Base-by-base conservation (phyloP, 1,139 yeast genomes). In the Spathaspora sp. region DNA sequence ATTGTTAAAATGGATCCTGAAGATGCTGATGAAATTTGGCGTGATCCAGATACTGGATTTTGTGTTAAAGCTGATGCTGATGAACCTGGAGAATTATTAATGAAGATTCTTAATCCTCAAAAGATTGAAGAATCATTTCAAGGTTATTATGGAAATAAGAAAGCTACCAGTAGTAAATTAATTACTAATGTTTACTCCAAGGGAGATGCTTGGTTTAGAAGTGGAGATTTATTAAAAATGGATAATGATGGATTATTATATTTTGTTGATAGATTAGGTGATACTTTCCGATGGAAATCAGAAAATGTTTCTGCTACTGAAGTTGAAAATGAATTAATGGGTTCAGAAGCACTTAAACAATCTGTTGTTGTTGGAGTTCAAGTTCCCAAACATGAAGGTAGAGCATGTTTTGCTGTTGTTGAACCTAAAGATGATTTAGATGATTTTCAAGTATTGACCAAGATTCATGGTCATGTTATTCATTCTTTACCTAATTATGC, bases 251-350 rank as follows among this genome's bases (percentile, higher is more conserved):
- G 90, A 1, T 70, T 86, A 56, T 73, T 87, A 58, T 89, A 86
- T 66, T 93, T 93, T 65, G 90, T 89, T 42, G 99, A 91, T 68
- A 74, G 99, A 59, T 71, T 91, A 61, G 99, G 99, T 36, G 99
- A 93, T 62, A 91, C 98, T 0, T 93, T 87, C 73, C 79, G 99
- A 56, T 93, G 98, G 98, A 91, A 90, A 68, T 87, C 96, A 2
- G 99, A 93, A 68, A 91, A 93, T 67, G 97, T 93, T 31, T 84
- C 95, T 27, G 90, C 98, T 8, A 84, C 91, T 39, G 97, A 93
- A 67, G 97, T 93, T 38, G 98, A 91, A 63, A 88, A 86, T 61
- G 81, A 78, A 56, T 63, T 80, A 38, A 69, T 76, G 67, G 87
- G 86, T n/a, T 73, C 78, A 23, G 60, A 68, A 50, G 67, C 69